Percentiles rank a stretch among this genome's conserved stretches.
These are phyloP conservation scores for Haplosporangium gracile DNA, from an alignment of 192 early-diverging fungal species.

Conservation along the genomic window DNA sequence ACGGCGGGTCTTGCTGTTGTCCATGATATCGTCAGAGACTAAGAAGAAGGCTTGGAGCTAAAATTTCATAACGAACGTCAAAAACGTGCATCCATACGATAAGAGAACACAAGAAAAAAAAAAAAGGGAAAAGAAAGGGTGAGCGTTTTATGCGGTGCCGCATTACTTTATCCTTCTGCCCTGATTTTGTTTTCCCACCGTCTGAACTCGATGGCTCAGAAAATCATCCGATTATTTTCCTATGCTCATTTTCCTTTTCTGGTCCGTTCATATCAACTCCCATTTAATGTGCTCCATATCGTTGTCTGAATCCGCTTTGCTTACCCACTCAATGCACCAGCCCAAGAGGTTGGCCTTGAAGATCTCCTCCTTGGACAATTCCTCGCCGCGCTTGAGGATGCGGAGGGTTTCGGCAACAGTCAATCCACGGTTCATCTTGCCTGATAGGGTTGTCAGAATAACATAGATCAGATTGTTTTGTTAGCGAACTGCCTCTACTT, in stretches of 20 bases:
- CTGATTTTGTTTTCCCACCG: not conserved
- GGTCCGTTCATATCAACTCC: no score
- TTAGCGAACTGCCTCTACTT: not conserved
- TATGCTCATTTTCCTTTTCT: not conserved
- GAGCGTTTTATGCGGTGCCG: not conserved
- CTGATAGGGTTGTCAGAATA: conserved; percentile 44
- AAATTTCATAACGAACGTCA: not conserved
- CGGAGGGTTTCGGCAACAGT: conserved; percentile 92
- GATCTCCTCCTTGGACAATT: conserved; percentile 83
- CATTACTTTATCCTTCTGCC: not conserved
- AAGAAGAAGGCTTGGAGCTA: conserved; percentile 99
- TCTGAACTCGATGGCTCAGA: not conserved
- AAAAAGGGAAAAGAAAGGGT: not conserved
- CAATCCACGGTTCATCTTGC: conserved; percentile 98
- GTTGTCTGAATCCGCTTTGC: conserved; percentile 1
- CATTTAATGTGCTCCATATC: no score
- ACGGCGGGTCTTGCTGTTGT: conserved; percentile 93
- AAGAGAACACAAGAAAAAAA: not conserved
- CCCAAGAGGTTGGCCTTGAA: conserved; percentile 91
- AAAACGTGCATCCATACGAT: not conserved
- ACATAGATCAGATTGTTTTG: not conserved
- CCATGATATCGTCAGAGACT: conserved; percentile 99
- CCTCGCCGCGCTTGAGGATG: conserved; percentile 78
- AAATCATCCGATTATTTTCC: not conserved
- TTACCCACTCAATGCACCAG: conserved; percentile 94